Evolutionary conservation across 1,284 basidiomycete genomes (phyloP).

Genomic region (Austropuccinia psidii): DNA sequence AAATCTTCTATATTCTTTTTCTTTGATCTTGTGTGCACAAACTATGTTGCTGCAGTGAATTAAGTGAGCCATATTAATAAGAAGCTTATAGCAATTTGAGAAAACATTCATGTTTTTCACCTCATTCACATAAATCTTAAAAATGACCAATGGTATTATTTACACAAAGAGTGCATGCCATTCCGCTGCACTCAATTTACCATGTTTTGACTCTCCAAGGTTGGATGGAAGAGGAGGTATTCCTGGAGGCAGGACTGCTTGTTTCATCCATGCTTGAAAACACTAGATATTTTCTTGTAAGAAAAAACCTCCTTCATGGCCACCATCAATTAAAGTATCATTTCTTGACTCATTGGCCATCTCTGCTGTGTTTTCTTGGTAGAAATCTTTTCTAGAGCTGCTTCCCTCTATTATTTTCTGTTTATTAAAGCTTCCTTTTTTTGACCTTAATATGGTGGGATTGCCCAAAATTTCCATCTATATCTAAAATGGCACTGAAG

Average conservation of each 20-base stretch:
- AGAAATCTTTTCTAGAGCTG: not conserved
- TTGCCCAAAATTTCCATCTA: conserved; percentile 1
- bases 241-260: conserved; percentile 4
- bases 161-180: conserved; percentile 22
- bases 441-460: not conserved
- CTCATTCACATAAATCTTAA: conserved; percentile 9
- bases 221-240: conserved; percentile 9
- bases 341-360: not conserved
- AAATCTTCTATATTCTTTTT: not conserved
- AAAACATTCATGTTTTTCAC: not conserved
- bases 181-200: not conserved
- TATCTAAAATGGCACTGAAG: conserved; percentile 5
- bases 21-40: not conserved
- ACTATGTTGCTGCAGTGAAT: conserved; percentile 1
- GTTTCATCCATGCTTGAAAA: not conserved
- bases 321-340: conserved; percentile 3
- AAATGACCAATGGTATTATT: conserved; percentile 13
- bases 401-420: not conserved
- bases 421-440: not conserved
- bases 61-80: not conserved
- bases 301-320: not conserved
- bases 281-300: not conserved
- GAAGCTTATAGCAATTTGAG: conserved; percentile 3
- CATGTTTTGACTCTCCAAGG: conserved; percentile 23
- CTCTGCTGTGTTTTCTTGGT: not conserved